Conservation (phyloP, 2,329 filamentous ascomycete species). For the Aspergillus sp. region DNA sequence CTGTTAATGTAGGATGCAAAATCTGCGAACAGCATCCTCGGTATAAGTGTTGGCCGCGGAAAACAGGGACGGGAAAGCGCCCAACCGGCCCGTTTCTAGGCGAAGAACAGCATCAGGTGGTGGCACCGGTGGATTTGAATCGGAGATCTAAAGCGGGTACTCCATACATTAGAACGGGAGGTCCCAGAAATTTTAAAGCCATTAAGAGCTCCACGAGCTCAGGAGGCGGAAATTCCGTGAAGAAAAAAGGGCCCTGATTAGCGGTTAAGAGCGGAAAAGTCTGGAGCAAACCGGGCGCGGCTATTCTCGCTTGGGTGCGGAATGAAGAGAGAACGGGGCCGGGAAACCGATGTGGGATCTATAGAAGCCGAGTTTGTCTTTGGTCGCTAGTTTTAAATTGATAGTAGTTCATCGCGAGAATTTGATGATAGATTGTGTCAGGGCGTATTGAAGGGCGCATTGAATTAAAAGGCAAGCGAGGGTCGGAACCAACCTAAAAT, state of each 20-base stretch:
- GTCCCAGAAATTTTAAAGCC: not conserved
- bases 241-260: not conserved
- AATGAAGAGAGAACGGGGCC: not conserved
- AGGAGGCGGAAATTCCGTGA: not conserved
- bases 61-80: not conserved
- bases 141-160: not conserved
- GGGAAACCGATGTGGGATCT: too few relatives aligned
- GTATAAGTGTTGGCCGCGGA: not conserved
- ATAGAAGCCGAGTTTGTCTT: too few relatives aligned
- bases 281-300: not conserved
- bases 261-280: constrained; percentile 5
- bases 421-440: too few relatives aligned
- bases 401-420: too few relatives aligned
- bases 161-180: not conserved
- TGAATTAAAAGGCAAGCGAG: not conserved
- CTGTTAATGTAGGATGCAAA: not conserved
- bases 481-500: not conserved
- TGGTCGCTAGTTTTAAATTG: too few relatives aligned
- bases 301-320: constrained; percentile 3
- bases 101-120: not conserved
- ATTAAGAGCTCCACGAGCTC: not conserved
- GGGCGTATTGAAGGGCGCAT: too few relatives aligned
- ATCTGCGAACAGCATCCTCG: not conserved
- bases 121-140: not conserved
- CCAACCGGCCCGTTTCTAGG: constrained; percentile 3